Conservation (phyloP, 2,329 filamentous ascomycete species). For the Emydomyces testavorans region DNA sequence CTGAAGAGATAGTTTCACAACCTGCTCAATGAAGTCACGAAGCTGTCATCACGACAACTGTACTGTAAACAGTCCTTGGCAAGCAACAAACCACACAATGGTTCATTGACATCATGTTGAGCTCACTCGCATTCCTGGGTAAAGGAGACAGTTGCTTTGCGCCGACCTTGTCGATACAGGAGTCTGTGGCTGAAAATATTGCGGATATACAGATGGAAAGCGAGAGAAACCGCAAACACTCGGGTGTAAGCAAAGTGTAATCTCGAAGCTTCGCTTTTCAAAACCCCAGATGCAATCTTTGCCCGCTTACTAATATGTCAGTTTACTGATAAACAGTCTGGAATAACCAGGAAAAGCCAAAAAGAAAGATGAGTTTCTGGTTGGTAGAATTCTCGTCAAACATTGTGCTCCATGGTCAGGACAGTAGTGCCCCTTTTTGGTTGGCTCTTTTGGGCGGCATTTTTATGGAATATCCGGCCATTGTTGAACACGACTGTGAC, state of each 20-base stretch:
- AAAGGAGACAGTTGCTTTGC: neutral
- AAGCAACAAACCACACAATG: neutral
- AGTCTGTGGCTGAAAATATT: constrained; percentile 2
- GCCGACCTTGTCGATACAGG: neutral
- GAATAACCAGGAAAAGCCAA: neutral
- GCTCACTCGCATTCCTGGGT: neutral
- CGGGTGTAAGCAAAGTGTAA: neutral
- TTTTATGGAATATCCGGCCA: too few species aligned
- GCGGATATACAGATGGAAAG: constrained; percentile 2
- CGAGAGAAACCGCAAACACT: constrained; percentile 2
- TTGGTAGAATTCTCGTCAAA: constrained; percentile 8
- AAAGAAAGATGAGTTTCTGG: neutral
- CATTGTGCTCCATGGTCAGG: neutral
- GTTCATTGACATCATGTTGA: constrained; percentile 1
- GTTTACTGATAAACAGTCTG: neutral
- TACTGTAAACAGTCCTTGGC: neutral
- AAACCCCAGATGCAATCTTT: too few species aligned
- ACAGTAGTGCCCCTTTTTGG: neutral
- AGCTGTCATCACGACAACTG: neutral
- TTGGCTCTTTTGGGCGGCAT: neutral
- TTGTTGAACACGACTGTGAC: too few species aligned
- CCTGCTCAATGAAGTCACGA: too few species aligned
- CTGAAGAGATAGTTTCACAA: too few species aligned
- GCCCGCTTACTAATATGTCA: constrained; percentile 1
- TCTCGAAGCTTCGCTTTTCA: neutral